Evolutionary conservation across 73 alveolate genomes (phyloP), one percentile per base, ranked within the genome.

Genomic region (Blepharisma stoltei): DNA sequence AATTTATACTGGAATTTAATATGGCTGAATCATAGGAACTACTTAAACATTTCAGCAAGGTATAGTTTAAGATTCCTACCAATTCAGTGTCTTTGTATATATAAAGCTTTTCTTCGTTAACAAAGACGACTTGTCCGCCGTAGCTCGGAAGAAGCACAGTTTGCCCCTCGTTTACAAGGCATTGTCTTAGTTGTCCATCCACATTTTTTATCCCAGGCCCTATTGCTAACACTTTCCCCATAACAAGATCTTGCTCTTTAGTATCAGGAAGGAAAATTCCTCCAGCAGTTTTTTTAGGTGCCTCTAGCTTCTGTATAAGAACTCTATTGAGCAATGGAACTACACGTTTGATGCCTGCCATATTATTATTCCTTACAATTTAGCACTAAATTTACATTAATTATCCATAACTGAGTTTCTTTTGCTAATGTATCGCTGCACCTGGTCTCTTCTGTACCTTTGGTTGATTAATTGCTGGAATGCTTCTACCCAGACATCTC

Each of bases 71-170:
- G 25, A 85, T 78, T 38, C 96, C 97, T 27, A 92, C 60, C 54
- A 92, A 81, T 55, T 92, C 97, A 54, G 93, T 86, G 73, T 92
- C 97, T 83, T 93, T 92, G 87, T 82, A 92, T 6, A 92, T 54
- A 88, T 49, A 86, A 81, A 67, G 86, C 66, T 92, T 82, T 41
- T 87, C 84, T 41, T 89, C 94, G 45, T 78, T 89, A 49, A 92
- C 65, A 47, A 82, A 77, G 20, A 92, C 76, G 69, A 85, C 85
- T 71, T 60, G 66, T 9, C 97, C 97, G 27, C 96, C 94, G 81
- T 86, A 86, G 67, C 90, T 94, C 25, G 97, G 97, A 54, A 92
- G 92, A 43, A 92, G 78, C 7, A 92, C 97, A 44, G 87, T 77
- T 71, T 92, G 94, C 23, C 97, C 97, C 32, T 81, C 89, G 46